Conservation (phyloP, 352 stramenopile species). For the Pythium phragmitis region DNA sequence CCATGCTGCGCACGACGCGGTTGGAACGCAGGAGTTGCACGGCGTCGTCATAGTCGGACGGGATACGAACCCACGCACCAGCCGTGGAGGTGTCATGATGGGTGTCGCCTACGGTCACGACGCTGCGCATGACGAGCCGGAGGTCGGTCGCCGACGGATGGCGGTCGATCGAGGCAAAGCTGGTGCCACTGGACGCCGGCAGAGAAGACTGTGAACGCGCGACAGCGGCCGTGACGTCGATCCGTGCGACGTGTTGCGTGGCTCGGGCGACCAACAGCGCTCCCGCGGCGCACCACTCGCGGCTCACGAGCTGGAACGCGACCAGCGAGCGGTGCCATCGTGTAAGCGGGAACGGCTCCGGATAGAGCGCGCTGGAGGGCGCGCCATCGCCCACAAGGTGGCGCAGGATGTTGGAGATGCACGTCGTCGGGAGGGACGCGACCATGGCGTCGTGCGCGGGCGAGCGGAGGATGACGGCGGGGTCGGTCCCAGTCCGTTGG, state of each 20-base stretch:
- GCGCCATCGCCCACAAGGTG: background rate
- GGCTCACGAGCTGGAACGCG: background rate
- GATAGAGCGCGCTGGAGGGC: background rate
- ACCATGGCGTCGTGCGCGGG: background rate
- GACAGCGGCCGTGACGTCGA: slow-evolving; percentile 9
- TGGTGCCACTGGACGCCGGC: too few relatives aligned
- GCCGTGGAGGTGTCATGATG: background rate
- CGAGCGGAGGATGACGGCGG: background rate
- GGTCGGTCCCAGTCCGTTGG: too few relatives aligned
- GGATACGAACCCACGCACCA: background rate
- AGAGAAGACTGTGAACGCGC: background rate
- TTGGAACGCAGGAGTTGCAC: background rate
- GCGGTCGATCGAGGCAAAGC: background rate
- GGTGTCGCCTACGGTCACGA: slow-evolving; percentile 3
- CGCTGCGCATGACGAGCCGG: slow-evolving; percentile 14
- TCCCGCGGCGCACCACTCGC: slow-evolving; percentile 1
- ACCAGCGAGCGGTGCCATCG: slow-evolving; percentile 4
- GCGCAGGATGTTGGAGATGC: background rate
- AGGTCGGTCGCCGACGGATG: slow-evolving; percentile 4
- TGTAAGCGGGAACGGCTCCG: slow-evolving; percentile 1
- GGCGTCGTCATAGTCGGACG: background rate
- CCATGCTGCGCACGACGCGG: slow-evolving; percentile 10
- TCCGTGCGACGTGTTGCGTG: slow-evolving; percentile 1
- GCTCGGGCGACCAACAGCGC: background rate
- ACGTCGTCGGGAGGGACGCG: background rate